A percentile compares a stretch with the other conserved stretches of the same genome.
phyloP scores from a whole-genome alignment of 1,139 yeast species.

The Hyphopichia fennica region DNA sequence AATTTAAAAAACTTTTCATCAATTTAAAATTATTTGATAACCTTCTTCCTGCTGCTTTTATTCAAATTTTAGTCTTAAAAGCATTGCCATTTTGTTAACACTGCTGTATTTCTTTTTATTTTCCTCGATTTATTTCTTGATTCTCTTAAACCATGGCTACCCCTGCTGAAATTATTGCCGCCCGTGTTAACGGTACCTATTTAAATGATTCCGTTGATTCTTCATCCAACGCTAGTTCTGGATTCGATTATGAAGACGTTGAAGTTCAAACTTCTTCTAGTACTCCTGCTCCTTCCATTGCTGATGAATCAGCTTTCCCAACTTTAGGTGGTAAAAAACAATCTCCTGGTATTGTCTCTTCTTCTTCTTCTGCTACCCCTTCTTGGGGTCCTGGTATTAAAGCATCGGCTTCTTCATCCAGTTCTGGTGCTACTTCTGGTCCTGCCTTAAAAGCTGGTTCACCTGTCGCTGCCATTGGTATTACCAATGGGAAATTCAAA shows the following conservation, averaged over 20 bases:
- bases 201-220: slow-evolving; percentile 4
- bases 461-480: slow-evolving; percentile 25
- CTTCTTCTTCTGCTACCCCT: slow-evolving; percentile 20
- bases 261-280: slow-evolving; percentile 8
- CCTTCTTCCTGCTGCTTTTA: slow-evolving; percentile 6
- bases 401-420: background rate
- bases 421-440: slow-evolving; percentile 24
- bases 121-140: background rate
- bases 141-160: slow-evolving; percentile 43
- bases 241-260: background rate
- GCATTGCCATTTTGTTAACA: slow-evolving; percentile 6
- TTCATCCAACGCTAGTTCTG: background rate
- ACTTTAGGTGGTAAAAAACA: slow-evolving; percentile 55
- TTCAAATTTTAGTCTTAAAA: background rate
- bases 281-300: slow-evolving; percentile 30
- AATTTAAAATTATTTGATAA: background rate
- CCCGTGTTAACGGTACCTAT: slow-evolving; percentile 44
- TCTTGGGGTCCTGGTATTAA: slow-evolving; percentile 30
- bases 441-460: slow-evolving; percentile 36
- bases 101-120: background rate
- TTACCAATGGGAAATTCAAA: slow-evolving; percentile 19
- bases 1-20: no score
- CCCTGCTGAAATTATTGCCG: slow-evolving; percentile 63
- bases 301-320: slow-evolving; percentile 68
- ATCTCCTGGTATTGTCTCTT: slow-evolving; percentile 14